phyloP scores from a whole-genome alignment of 768 basidiomycete species.

The Suillus brevipes region DNA sequence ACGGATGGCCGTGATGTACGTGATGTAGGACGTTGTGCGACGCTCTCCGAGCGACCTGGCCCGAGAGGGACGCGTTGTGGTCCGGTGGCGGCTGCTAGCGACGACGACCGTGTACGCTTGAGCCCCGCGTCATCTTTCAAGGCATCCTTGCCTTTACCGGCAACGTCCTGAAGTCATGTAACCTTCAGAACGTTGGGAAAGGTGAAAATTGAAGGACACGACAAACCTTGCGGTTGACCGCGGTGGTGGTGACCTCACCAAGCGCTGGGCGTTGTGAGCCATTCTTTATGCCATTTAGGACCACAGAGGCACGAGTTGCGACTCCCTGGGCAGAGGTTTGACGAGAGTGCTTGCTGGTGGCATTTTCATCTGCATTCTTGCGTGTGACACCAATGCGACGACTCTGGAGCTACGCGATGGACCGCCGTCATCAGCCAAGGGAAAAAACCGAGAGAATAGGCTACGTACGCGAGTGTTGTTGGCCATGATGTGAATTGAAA shows the following conservation, averaged over 20 bases:
- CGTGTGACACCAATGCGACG: conserved; percentile 69
- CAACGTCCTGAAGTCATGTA: conserved; percentile 41
- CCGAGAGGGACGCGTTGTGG: conserved; percentile 73
- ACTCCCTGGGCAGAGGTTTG: conserved; percentile 53
- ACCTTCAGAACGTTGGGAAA: neutral
- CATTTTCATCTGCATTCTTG: conserved; percentile 78
- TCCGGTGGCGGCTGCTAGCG: conserved; percentile 58
- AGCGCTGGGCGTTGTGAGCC: conserved; percentile 69
- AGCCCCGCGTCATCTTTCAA: conserved; percentile 61
- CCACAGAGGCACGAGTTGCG: conserved; percentile 49
- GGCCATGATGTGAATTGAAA: conserved; percentile 46
- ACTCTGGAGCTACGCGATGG: conserved; percentile 55
- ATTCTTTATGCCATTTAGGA: conserved; percentile 48
- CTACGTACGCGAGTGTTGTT: conserved; percentile 57
- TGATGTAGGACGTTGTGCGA: conserved; percentile 38
- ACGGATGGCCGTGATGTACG: conserved; percentile 33
- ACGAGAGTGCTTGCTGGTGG: conserved; percentile 64
- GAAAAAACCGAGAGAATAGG: conserved; percentile 14
- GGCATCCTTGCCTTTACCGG: conserved; percentile 56
- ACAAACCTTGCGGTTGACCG: conserved; percentile 75
- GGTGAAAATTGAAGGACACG: conserved; percentile 5
- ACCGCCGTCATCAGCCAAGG: conserved; percentile 9
- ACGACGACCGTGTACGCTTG: conserved; percentile 65
- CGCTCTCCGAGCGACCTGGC: conserved; percentile 50
- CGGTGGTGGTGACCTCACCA: conserved; percentile 77